Percentiles rank a stretch among this genome's conserved stretches.
Conservation (phyloP, 2,329 filamentous ascomycete genomes). For the Chaetomium sp. region DNA sequence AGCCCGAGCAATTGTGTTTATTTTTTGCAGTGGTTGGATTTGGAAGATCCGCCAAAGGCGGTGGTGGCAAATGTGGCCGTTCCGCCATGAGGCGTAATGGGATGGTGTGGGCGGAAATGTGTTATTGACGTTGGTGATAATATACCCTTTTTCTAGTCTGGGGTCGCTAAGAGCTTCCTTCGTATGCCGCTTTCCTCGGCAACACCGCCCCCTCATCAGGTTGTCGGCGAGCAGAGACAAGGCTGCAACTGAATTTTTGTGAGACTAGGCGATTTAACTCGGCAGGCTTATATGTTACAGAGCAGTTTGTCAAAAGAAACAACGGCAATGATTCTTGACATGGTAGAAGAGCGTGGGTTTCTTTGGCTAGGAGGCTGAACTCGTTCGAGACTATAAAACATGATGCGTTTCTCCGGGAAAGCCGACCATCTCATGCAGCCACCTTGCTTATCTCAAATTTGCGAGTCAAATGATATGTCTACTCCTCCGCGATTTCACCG, state of each 20-base stretch:
- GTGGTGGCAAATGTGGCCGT: constrained; percentile 13
- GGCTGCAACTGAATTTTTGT: too few species aligned
- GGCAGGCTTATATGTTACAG: neutral
- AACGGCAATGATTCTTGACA: neutral
- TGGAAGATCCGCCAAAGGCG: constrained; percentile 39
- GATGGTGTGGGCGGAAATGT: neutral
- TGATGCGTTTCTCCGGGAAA: too few species aligned
- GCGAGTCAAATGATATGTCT: neutral
- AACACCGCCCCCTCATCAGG: too few species aligned
- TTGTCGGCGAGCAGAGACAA: too few species aligned
- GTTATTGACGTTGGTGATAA: neutral
- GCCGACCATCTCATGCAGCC: neutral
- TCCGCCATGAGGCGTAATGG: constrained; percentile 11
- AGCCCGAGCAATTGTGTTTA: constrained; percentile 90
- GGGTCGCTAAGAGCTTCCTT: too few species aligned
- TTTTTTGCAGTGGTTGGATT: constrained; percentile 78
- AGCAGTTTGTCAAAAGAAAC: neutral
- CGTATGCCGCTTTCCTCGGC: too few species aligned
- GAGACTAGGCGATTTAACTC: too few species aligned
- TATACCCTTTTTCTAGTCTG: neutral
- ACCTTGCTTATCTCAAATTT: neutral
- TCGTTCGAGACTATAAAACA: neutral
- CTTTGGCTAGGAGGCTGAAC: neutral
- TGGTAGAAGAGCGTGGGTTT: neutral
- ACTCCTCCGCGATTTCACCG: constrained; percentile 41